These are phyloP conservation scores for Lecanicillium sp. DNA, from an alignment of 2,329 filamentous ascomycete genomes.

Conservation along the genomic window DNA sequence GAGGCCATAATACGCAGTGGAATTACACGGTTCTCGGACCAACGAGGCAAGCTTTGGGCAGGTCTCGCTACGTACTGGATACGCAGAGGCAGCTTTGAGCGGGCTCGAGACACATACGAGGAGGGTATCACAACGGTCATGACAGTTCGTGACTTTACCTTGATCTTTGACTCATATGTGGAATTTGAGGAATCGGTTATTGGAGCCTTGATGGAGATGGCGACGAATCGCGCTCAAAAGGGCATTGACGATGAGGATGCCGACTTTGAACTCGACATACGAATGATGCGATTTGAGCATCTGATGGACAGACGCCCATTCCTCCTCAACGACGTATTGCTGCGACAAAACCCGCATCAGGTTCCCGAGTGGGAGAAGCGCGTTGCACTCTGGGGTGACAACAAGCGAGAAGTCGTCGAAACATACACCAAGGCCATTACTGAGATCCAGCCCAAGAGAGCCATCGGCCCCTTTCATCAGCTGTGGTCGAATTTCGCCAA, in stretches of 20 bases:
- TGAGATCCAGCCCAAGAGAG: constrained; percentile 88
- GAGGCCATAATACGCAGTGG: constrained; percentile 90
- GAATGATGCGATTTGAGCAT: constrained; percentile 97
- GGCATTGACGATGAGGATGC: constrained; percentile 71
- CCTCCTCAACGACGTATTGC: constrained; percentile 87
- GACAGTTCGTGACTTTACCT: constrained; percentile 95
- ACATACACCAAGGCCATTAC: constrained; percentile 94
- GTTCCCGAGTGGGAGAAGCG: constrained; percentile 96
- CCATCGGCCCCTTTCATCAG: constrained; percentile 85
- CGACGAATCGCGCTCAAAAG: constrained; percentile 70
- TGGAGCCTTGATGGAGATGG: constrained; percentile 80
- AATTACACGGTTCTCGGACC: constrained; percentile 83
- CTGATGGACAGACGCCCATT: constrained; percentile 96
- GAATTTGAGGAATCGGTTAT: constrained; percentile 98
- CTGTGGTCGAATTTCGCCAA: constrained; percentile 96
- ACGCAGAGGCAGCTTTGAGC: constrained; percentile 83
- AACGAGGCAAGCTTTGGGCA: constrained; percentile 90
- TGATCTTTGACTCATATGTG: constrained; percentile 92
- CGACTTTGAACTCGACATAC: constrained; percentile 89
- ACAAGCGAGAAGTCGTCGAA: constrained; percentile 82
- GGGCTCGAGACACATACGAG: constrained; percentile 86
- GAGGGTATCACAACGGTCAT: constrained; percentile 96
- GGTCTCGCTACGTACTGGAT: constrained; percentile 96
- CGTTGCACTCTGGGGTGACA: constrained; percentile 90
- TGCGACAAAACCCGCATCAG: constrained; percentile 93